Evolutionary conservation across 495 filamentous ascomycete genomes (phyloP).

Genomic region (Lepraria neglecta): DNA sequence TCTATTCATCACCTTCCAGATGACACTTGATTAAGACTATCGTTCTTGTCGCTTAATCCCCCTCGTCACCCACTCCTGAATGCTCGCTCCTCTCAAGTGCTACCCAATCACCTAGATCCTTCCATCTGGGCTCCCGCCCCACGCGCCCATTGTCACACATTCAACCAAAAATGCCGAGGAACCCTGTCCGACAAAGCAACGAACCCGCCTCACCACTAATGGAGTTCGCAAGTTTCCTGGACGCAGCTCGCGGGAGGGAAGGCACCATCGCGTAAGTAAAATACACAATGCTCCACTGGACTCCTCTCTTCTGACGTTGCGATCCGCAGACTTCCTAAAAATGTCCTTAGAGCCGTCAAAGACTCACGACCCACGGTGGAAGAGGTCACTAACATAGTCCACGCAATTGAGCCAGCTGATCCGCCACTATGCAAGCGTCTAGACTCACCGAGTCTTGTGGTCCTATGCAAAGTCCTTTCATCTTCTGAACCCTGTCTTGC

Average conservation of each 20-base stretch:
- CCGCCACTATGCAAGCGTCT: neutral
- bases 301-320: neutral
- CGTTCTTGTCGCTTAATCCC: no score
- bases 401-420: conserved; percentile 9
- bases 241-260: neutral
- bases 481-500: conserved; percentile 19
- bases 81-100: no score
- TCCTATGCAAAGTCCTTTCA: conserved; percentile 16
- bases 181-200: neutral
- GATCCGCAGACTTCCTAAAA: neutral
- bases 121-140: no score
- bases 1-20: no score
- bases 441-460: conserved; percentile 4
- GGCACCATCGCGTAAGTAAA: neutral
- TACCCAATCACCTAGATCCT: no score
- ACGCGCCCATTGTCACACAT: no score
- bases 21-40: no score
- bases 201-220: neutral
- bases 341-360: neutral
- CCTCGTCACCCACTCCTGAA: no score
- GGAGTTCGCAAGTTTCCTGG: neutral
- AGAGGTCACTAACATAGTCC: neutral
- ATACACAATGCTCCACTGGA: neutral
- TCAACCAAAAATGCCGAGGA: neutral
- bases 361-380: neutral